Evolutionary conservation across 306 rosid species (phyloP).

Genomic region (Acacia crassicarpa): DNA sequence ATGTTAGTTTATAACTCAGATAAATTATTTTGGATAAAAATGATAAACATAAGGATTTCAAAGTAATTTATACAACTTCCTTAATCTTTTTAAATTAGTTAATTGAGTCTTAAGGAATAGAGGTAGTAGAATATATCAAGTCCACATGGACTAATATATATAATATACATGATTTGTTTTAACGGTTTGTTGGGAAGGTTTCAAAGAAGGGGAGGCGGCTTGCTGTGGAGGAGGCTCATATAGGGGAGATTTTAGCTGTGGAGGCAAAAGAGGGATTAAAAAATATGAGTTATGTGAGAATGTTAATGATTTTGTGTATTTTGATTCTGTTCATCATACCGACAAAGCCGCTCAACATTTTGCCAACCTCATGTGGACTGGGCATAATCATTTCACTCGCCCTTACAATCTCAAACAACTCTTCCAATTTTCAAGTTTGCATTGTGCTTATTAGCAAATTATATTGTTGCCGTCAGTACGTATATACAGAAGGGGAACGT

Average conservation of each 20-base stretch:
- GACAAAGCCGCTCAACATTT: slow-evolving; percentile 35
- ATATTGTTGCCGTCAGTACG: no score
- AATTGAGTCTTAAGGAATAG: no score
- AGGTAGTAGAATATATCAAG: no score
- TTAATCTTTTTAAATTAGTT: no score
- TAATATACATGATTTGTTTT: background rate
- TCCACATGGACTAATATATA: background rate
- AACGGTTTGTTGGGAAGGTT: background rate
- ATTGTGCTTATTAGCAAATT: background rate
- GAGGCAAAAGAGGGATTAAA: slow-evolving; percentile 3
- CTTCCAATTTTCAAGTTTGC: slow-evolving; percentile 12
- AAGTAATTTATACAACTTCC: no score
- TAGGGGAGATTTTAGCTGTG: slow-evolving; percentile 10
- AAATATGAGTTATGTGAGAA: slow-evolving; percentile 43
- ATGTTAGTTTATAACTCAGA: no score
- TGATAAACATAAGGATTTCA: no score
- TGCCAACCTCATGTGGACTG: slow-evolving; percentile 40
- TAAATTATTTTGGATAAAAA: no score
- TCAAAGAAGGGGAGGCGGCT: background rate
- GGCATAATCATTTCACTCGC: slow-evolving; percentile 1
- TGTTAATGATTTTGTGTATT: slow-evolving; percentile 39
- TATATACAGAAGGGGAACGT: no score
- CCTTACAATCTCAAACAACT: slow-evolving; percentile 43
- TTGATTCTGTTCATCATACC: slow-evolving; percentile 45
- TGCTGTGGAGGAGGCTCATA: background rate